Percentiles rank a stretch among this genome's conserved stretches.
phyloP scores from a whole-genome alignment of 306 rosid genomes.

The Prunus campanulata region DNA sequence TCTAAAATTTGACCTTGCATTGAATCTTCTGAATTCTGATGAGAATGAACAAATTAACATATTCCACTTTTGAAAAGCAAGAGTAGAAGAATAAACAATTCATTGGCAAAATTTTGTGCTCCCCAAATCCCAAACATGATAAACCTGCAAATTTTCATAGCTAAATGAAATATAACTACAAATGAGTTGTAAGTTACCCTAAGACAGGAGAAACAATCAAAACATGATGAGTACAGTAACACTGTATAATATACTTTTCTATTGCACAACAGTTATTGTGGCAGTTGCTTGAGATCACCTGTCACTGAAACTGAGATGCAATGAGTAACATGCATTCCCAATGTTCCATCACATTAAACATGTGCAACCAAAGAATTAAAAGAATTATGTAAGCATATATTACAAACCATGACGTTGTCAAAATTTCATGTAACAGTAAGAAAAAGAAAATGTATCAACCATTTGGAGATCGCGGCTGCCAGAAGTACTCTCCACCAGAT shows the following conservation, averaged over 20 bases:
- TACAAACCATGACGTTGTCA: too few species aligned
- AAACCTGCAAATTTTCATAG: too few species aligned
- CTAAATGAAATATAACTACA: not conserved
- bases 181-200: not conserved
- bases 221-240: not conserved
- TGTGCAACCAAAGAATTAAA: not conserved
- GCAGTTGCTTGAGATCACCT: not conserved
- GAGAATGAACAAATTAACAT: not conserved
- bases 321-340: not conserved
- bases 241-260: not conserved
- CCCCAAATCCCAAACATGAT: too few species aligned
- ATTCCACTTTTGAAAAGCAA: too few species aligned
- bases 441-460: constrained; percentile 36
- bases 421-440: not conserved
- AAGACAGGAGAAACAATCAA: not conserved
- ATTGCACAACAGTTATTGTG: not conserved
- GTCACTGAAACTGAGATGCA: not conserved
- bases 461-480: constrained; percentile 97
- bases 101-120: too few species aligned
- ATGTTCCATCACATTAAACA: not conserved
- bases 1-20: not conserved
- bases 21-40: not conserved
- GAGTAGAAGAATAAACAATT: too few species aligned
- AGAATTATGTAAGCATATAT: not conserved
- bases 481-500: constrained; percentile 85